Base-by-base conservation (phyloP, 129 eudicot genomes). In the Rutidosis leptorrhynchoides region DNA sequence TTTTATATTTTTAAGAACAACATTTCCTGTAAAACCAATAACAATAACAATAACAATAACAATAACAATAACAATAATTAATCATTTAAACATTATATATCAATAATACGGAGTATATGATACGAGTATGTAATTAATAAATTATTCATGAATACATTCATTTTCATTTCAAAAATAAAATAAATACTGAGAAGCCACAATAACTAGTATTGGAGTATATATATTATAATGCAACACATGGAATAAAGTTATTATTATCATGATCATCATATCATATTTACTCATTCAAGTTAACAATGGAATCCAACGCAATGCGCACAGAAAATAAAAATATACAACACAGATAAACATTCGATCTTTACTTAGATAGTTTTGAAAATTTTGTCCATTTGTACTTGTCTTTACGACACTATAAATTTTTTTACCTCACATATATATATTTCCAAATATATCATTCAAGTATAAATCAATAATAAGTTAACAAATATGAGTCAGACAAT, bases 231-330 rank as follows among this genome's bases (percentile, higher is more conserved):
- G 46, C n/a, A 40, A 40, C 46, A 40, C 46, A 12, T 45, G 54
- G 79, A 67, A 74, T 74, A 74, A 74, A 67, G 79, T 19, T 58
- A 32, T 12, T 32, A 65, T 53, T 19, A 29, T 58, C 40, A 22
- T 43, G 28, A 57, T 66, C 67, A 23, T 58, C 21, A 56, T 58
- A 57, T 66, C 67, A 23, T 58, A 21, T 65, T 58, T 40, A 58
- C 58, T 46, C 73, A 67, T 74, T 51, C 62, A 58, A 30, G 19
- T 45, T 30, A 74, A 58, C 79, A 67, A 65, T 67, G 79, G 79
- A 67, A 74, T 58, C 74, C 79, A 74, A 67, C 73, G 23, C 57
- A 67, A 67, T 49, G 69, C 69, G 69, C 79, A 74, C 46, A 57
- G 40, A 65, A 7, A 6, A n/a, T n/a, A 30, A 11, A 40, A 51